Evolutionary conservation across 345 rosid genomes (phyloP), one percentile per base, ranked within the genome.

Genomic region (Brassica incana): DNA sequence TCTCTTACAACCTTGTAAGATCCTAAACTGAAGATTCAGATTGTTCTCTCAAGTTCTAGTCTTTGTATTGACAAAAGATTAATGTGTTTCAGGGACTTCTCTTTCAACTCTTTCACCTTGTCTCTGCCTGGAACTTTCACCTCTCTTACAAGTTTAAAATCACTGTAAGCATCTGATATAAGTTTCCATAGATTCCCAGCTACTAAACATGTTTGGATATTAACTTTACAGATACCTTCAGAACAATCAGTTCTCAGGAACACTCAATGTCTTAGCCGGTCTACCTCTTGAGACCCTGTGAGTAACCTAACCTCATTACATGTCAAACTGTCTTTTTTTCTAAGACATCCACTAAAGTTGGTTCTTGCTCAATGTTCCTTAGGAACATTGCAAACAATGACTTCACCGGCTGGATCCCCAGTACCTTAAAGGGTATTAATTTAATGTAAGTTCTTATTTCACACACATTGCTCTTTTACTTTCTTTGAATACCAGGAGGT

Each of bases 361-460:
- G 67, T 32, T 52, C 64, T 64, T 63, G 40, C 20, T 52, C 3
- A 74, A 69, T 69, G 20, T 52, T 35, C 27, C 58, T 79, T 83
- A 95, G 98, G 84, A 86, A 95, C 54, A 76, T 91, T 25, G 96
- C 87, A 61, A 85, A 88, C 72, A 93, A 95, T 67, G 92, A 29
- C 52, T 95, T 95, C 80, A 90, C 92, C 2, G 99, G 99, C 27
- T 95, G 99, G 99, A 76, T 95, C 75, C 99, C 99, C 2, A 84
- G 78, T 5, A 87, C 85, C 73, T 85, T 95, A 82, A 93, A 87
- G 77, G 81, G 73, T 69, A 87, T 90, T 54, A 80, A 90, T 85
- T 79, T 93, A 76, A 84, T 84, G 99, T 95, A 83, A 90, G 97
- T 68, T 80, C 52, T 75, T 5, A n/a, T n/a, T 52, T n/a, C 58